These are phyloP conservation scores for Mallotus repandus DNA, from an alignment of 441 rosid genomes.

Conservation along the genomic window DNA sequence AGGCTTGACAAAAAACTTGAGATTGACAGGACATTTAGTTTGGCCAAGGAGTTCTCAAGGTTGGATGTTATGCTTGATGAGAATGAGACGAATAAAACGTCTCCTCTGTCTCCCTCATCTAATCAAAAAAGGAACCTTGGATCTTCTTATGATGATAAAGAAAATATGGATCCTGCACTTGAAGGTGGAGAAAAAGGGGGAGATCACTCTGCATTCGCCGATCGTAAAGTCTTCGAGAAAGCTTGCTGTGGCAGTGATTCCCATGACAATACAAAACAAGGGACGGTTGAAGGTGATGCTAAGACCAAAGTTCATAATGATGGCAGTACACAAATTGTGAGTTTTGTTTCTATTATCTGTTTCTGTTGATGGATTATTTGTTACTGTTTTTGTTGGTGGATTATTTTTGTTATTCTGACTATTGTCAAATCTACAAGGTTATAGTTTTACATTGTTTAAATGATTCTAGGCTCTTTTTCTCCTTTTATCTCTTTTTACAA, in stretches of 20 bases:
- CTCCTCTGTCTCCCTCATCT: conserved; percentile 40
- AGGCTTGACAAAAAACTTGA: conserved; percentile 73
- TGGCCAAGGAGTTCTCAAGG: conserved; percentile 72
- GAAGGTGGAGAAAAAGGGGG: conserved; percentile 31
- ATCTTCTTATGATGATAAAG: conserved; percentile 47
- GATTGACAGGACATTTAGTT: conserved; percentile 54
- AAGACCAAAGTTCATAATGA: conserved; percentile 33
- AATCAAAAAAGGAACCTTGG: conserved; percentile 33
- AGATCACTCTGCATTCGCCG: conserved; percentile 24
- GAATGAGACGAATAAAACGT: conserved; percentile 34
- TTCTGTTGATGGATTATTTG: neutral
- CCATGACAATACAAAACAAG: conserved; percentile 29
- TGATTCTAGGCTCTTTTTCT: neutral
- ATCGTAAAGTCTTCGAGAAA: conserved; percentile 32
- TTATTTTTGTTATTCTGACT: neutral
- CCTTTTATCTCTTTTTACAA: neutral
- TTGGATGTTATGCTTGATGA: conserved; percentile 74
- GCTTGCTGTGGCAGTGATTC: conserved; percentile 31
- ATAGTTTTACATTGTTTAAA: neutral
- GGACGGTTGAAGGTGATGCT: conserved; percentile 28
- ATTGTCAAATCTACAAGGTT: neutral
- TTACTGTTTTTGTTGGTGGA: neutral
- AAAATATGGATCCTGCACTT: conserved; percentile 44
- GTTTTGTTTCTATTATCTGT: conserved; percentile 25
- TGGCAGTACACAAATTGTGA: conserved; percentile 43